Evolutionary conservation across 2,329 filamentous ascomycete species (phyloP).

Genomic region (Diaporthe capsici): DNA sequence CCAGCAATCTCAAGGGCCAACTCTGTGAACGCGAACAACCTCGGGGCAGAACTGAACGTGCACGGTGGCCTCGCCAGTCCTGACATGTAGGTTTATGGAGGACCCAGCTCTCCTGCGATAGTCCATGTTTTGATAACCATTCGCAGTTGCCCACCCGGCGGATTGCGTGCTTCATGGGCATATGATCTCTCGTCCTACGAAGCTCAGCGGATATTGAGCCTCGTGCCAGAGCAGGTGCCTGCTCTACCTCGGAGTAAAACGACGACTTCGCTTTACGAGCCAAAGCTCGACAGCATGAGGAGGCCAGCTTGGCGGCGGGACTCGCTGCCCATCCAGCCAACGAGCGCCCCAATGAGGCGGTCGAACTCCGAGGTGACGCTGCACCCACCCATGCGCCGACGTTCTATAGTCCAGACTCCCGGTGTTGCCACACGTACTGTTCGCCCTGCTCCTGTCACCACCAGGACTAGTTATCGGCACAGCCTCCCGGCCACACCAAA

Average conservation of each 20-base stretch:
- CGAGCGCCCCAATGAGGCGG: slow-evolving; percentile 52
- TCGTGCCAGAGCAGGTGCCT: slow-evolving; percentile 50
- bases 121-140: slow-evolving; percentile 33
- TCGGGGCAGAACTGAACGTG: slow-evolving; percentile 47
- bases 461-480: slow-evolving; percentile 53
- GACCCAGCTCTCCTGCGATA: neutral
- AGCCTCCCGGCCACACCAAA: slow-evolving; percentile 56
- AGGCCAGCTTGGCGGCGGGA: slow-evolving; percentile 53
- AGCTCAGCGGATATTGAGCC: slow-evolving; percentile 58
- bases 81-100: slow-evolving; percentile 47
- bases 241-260: slow-evolving; percentile 33
- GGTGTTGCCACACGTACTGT: slow-evolving; percentile 62
- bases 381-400: slow-evolving; percentile 62
- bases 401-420: slow-evolving; percentile 63
- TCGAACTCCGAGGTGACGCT: slow-evolving; percentile 64
- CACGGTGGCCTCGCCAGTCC: slow-evolving; percentile 47
- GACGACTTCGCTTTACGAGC: slow-evolving; percentile 25
- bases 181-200: slow-evolving; percentile 62
- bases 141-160: slow-evolving; percentile 51
- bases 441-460: slow-evolving; percentile 44
- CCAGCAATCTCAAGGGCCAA: slow-evolving; percentile 49
- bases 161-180: slow-evolving; percentile 56
- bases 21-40: slow-evolving; percentile 48
- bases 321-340: slow-evolving; percentile 50
- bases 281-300: slow-evolving; percentile 49